Conservation (phyloP, 164 flowering plant species). For the Magnolia kwangsiensis region DNA sequence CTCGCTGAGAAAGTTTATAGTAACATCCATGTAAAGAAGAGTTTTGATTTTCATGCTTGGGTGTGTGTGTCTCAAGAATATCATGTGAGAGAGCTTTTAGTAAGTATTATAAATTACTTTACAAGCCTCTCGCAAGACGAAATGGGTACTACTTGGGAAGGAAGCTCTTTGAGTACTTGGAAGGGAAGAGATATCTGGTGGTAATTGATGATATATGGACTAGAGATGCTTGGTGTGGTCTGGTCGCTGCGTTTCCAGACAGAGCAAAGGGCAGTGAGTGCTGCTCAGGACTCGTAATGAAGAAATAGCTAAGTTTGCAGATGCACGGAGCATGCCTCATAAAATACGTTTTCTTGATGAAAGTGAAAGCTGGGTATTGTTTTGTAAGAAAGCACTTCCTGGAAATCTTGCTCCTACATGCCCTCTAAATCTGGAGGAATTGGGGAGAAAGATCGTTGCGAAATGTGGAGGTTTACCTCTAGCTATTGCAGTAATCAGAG, state of each 20-base stretch:
- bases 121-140: not conserved
- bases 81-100: not conserved
- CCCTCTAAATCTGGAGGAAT: not conserved
- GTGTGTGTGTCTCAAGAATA: not conserved
- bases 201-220: constrained; percentile 3
- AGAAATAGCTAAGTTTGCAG: not conserved
- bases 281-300: not conserved
- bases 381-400: not conserved
- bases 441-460: constrained; percentile 28
- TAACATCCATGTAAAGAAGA: too few species aligned
- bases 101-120: not conserved
- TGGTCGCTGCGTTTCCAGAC: not conserved
- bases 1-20: too few species aligned
- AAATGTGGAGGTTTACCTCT: constrained; percentile 53
- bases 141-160: not conserved
- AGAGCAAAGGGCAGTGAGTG: not conserved
- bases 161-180: not conserved
- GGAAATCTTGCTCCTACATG: not conserved
- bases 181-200: not conserved
- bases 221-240: not conserved
- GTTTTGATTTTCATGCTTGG: too few species aligned
- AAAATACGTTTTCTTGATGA: not conserved
- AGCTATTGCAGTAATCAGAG: constrained; percentile 47
- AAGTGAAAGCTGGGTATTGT: not conserved
- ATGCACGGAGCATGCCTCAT: not conserved